Base-by-base conservation (phyloP, 1,284 basidiomycete genomes). In the Cutaneotrichosporon daszewskae region DNA sequence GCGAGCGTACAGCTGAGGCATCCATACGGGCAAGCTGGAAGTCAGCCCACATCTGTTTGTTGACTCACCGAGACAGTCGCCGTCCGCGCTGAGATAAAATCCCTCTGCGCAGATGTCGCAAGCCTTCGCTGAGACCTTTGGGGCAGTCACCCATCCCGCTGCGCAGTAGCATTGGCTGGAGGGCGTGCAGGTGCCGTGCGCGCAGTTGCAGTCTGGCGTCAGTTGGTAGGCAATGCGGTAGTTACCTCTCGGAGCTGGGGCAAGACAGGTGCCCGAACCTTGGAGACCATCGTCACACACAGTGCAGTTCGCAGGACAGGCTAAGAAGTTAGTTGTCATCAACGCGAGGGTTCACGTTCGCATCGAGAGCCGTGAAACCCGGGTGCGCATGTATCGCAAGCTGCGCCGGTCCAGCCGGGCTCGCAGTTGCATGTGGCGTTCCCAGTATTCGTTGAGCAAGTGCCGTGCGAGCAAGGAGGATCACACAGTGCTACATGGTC, bases 31-130 rank as follows among this genome's bases (percentile, higher is more conserved):
- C 73, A 75, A 4, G 69, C 74, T 71, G 52, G 5, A 17, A n/a
- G 17, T 49, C 14, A 37, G 32, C 17, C 14, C 20, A 12, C 25
- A 27, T 0, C 10, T 11, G 7, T 16, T 28, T 10, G 28, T 13
- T 11, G n/a, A 51, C 66, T 40, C 31, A 70, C 72, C 68, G 5
- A 57, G 45, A 37, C 72, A 74, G 32, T 71, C 60, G 0, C 62
- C 68, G 0, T 40, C 31, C 1, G 37, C 17, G n/a, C 58, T 53
- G 17, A 54, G 42, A 45, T 58, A 72, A 48, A 69, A 75, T 0
- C 74, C 73, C 0, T 40, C 19, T 0, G 58, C 57, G 47, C 73
- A 75, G 0, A 55, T 54, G 11, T 68, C 66, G 54, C 73, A 75
- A 31, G 52, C 54, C 16, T 53, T 40, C 2, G 55, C 47, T 0